Evolutionary conservation across 2,329 filamentous ascomycete species (phyloP), one percentile per base, ranked within the genome.

Genomic region (Colletotrichum tofieldiae): DNA sequence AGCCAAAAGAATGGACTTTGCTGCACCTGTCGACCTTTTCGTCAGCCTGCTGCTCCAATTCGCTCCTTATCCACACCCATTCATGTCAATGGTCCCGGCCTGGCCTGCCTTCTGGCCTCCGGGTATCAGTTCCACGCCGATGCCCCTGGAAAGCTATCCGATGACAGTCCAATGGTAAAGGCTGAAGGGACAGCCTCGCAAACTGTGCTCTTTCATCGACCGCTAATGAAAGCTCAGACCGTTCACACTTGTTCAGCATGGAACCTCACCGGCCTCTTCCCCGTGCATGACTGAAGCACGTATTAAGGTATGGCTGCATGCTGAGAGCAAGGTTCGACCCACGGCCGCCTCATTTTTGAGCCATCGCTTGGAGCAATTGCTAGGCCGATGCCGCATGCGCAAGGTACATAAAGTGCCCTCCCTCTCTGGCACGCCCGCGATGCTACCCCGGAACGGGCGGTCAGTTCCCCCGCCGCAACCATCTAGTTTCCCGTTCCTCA

Each of bases 301-400:
- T 35, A 73, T 71, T 73, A 73, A 67, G 61, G 62, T 71, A 73
- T 59, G 56, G 71, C 67, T 73, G 71, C 71, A 73, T 66, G n/a
- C 29, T 58, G 43, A 39, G 18, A 56, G 52, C 67, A 67, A 26
- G 67, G 61, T 67, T 72, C 49, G 56, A 71, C 29, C 23, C 51
- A 68, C 58, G 63, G 65, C 52, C 47, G 66, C 70, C 66, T 73
- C 71, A 59, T 52, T n/a, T 47, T 51, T n/a, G 43, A 66, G 54
- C 47, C 61, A 58, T 59, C 32, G 60, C 41, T 43, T 66, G 49
- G 41, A 56, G 43, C 58, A 39, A 51, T 41, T 52, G 55, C 39
- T 41, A 37, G 54, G 43, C 49, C 56, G 37, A 62, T 72, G 49
- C 58, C 52, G 56, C 71, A 71, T 45, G 45, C n/a, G 52, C 14